Conservation (phyloP, 2,329 filamentous ascomycete genomes). For the Cytospora piceae region DNA sequence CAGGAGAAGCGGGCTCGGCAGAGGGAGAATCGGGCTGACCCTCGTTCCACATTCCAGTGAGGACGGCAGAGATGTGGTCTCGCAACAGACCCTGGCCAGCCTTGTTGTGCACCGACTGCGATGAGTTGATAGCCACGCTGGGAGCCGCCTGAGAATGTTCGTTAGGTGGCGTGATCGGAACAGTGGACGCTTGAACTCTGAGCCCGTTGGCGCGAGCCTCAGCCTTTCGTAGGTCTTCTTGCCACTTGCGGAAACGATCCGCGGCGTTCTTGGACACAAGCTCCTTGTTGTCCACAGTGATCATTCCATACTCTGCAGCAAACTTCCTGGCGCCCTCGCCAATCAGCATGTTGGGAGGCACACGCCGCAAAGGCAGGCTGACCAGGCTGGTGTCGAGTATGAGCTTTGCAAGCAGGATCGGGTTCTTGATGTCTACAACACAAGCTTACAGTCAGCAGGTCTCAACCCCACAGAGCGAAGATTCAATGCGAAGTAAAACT, state of each 20-base stretch:
- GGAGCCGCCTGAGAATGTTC: neutral
- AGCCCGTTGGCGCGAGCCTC: neutral
- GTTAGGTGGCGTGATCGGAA: neutral
- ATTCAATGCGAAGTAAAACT: slow-evolving; percentile 41
- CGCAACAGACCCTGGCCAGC: slow-evolving; percentile 35
- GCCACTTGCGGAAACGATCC: slow-evolving; percentile 81
- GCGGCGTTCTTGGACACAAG: slow-evolving; percentile 80
- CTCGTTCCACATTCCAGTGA: slow-evolving; percentile 64
- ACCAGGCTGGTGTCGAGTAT: slow-evolving; percentile 78
- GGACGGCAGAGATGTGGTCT: slow-evolving; percentile 59
- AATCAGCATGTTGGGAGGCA: slow-evolving; percentile 90
- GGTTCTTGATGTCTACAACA: slow-evolving; percentile 82
- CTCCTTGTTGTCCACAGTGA: slow-evolving; percentile 71
- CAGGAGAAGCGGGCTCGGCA: slow-evolving; percentile 8
- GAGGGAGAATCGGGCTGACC: slow-evolving; percentile 63
- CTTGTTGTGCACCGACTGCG: neutral
- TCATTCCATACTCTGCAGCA: slow-evolving; percentile 76
- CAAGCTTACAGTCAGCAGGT: neutral
- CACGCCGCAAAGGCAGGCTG: slow-evolving; percentile 80
- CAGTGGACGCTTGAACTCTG: neutral
- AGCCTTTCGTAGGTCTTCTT: slow-evolving; percentile 65
- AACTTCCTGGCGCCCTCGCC: slow-evolving; percentile 86
- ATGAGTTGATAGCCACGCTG: neutral
- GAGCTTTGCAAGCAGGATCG: slow-evolving; percentile 81
- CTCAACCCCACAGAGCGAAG: neutral